Base-by-base conservation (phyloP, 2,329 filamentous ascomycete species). In the Monosporascus sp. region DNA sequence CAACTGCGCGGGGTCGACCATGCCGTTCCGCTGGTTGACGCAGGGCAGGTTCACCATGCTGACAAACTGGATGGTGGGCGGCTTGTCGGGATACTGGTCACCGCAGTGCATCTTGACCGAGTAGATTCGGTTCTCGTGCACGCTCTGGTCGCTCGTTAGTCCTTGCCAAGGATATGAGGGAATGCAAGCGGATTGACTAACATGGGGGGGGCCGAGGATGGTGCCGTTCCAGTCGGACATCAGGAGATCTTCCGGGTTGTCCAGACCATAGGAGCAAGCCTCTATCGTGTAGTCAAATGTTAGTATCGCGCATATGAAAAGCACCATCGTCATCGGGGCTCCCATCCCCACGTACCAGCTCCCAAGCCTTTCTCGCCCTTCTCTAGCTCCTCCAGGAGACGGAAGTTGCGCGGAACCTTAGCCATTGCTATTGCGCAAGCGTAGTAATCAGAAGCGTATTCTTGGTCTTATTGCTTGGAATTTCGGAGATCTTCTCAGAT, bases 151-250 rank as follows among this genome's bases (percentile, higher is more conserved):
- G 43, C 48, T 37, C 5, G 26, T 58, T 20, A 55, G 55, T 31
- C 38, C 20, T 9, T 52, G 7, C n/a, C 11, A 19, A 6, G 37
- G n/a, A 22, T 31, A 37, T 31, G 40, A 52, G 52, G 52, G 11
- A 48, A 27, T 11, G n/a, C 27, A 35, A 43, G 47, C 20, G 9
- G 27, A 17, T 16, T 51, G 48, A 76, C 89, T 68, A 79, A 97
- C 94, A 72, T 97, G 92, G 70, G 94, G 93, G 63, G 94, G 94
- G 1, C 94, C 94, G 49, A 97, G 85, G 61, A 99, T 97, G 17
- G 94, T 99, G 66, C 93, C 94, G 68, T 96, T 96, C 94, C 94
- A 99, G 78, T 97, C 91, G 59, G 89, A 93, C 92, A 99, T 96
- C 72, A 94, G 84, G 60, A 97, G 82, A 68, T 99, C 94, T 68